A percentile compares a stretch with the other conserved stretches of the same genome.
Conservation (phyloP, 2,329 filamentous ascomycete species). For the Aspergillus novoparasiticus region DNA sequence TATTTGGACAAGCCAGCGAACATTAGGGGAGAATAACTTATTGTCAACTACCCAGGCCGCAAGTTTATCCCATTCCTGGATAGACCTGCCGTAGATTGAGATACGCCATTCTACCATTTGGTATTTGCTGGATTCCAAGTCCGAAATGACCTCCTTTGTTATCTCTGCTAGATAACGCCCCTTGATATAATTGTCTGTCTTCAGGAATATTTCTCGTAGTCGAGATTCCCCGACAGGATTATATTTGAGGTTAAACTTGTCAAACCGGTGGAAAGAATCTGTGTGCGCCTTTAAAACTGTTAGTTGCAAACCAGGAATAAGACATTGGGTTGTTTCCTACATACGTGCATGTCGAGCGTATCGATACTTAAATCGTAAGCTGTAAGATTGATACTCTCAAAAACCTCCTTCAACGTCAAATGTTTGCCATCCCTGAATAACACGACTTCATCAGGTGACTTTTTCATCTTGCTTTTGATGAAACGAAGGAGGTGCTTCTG, state of each 20-base stretch:
- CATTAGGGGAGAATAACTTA: constrained; percentile 96
- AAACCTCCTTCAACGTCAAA: constrained; percentile 88
- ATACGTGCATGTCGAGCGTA: constrained; percentile 95
- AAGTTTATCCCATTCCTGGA: constrained; percentile 97
- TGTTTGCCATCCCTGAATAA: constrained; percentile 90
- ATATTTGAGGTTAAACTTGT: constrained; percentile 99
- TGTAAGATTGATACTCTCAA: constrained; percentile 94
- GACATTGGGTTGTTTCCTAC: constrained; percentile 36
- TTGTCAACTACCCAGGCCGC: constrained; percentile 98
- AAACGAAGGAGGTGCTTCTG: constrained; percentile 97
- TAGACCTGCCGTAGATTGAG: constrained; percentile 88
- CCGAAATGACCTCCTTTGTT: constrained; percentile 94
- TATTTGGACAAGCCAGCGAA: constrained; percentile 95
- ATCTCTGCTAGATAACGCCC: constrained; percentile 96
- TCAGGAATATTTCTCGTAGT: constrained; percentile 94
- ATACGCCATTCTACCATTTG: constrained; percentile 99
- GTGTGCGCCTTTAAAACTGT: constrained; percentile 71
- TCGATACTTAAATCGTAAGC: constrained; percentile 98
- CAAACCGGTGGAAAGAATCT: constrained; percentile 97
- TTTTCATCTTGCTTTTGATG: constrained; percentile 99
- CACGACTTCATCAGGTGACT: constrained; percentile 90
- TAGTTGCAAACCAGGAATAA: constrained; percentile 7
- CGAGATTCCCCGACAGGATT: constrained; percentile 96
- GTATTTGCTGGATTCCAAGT: constrained; percentile 98
- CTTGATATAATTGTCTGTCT: constrained; percentile 97